Evolutionary conservation across 129 eudicot species (phyloP).

Genomic region (Ambrosia trifida): DNA sequence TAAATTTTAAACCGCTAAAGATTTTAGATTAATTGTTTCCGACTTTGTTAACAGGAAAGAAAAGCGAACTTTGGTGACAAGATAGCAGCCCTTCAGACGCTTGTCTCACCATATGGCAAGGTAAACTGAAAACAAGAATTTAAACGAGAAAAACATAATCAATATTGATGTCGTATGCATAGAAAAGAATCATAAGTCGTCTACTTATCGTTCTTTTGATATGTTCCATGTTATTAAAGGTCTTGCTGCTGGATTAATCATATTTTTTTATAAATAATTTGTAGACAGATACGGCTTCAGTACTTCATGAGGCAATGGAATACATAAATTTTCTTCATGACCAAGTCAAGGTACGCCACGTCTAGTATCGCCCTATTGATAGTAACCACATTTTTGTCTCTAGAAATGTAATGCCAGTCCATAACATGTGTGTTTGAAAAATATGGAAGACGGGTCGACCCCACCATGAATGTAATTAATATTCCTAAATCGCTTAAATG

Average conservation of each 20-base stretch:
- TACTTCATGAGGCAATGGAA: slow-evolving; percentile 82
- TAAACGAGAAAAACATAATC: neutral
- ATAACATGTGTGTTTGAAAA: neutral
- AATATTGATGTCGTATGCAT: neutral
- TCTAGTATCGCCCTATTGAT: neutral
- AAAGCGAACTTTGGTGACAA: slow-evolving; percentile 82
- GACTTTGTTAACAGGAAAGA: slow-evolving; percentile 54
- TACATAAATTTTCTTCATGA: slow-evolving; percentile 89
- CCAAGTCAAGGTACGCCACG: slow-evolving; percentile 77
- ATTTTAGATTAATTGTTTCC: neutral
- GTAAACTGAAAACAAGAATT: slow-evolving; percentile 32
- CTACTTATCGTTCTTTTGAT: neutral
- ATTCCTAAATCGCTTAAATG: neutral
- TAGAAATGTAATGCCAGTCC: neutral
- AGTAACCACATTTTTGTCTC: slow-evolving; percentile 5
- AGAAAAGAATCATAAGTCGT: neutral
- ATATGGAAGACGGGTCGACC: slow-evolving; percentile 9
- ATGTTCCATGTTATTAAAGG: slow-evolving; percentile 2
- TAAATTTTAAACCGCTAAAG: neutral
- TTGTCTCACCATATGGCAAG: slow-evolving; percentile 94
- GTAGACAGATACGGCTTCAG: slow-evolving; percentile 99
- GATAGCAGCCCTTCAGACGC: slow-evolving; percentile 80
- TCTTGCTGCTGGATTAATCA: neutral
- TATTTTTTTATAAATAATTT: neutral
- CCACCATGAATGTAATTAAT: neutral